These are phyloP conservation scores for Ceratobasidium sp. DNA, from an alignment of 1,284 basidiomycete genomes.

Conservation along the genomic window DNA sequence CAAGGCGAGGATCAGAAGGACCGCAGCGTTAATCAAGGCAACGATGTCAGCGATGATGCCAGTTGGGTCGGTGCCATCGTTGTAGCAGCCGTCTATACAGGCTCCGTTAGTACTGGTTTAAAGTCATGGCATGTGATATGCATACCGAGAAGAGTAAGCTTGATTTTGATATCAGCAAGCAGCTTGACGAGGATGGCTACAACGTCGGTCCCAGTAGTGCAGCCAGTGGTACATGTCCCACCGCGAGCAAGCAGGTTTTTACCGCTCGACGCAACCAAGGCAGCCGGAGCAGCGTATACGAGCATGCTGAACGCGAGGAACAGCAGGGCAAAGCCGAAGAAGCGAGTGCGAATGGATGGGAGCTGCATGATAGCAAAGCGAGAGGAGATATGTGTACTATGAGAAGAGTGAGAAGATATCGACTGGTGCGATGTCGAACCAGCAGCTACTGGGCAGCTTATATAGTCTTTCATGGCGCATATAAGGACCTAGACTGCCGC, in stretches of 20 bases:
- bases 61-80: slow-evolving; percentile 23
- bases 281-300: slow-evolving; percentile 33
- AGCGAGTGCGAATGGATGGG: slow-evolving; percentile 33
- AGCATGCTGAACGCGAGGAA: slow-evolving; percentile 22
- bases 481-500: too few species aligned
- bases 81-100: slow-evolving; percentile 28
- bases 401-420: background rate
- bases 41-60: slow-evolving; percentile 37
- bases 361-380: slow-evolving; percentile 24
- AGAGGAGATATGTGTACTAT: background rate
- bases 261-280: background rate
- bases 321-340: slow-evolving; percentile 27
- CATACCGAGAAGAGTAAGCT: slow-evolving; percentile 30
- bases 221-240: slow-evolving; percentile 30
- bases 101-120: too few species aligned
- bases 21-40: slow-evolving; percentile 35
- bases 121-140: background rate
- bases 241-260: slow-evolving; percentile 24
- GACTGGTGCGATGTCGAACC: slow-evolving; percentile 21
- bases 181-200: slow-evolving; percentile 26
- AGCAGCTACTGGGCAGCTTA: slow-evolving; percentile 5
- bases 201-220: background rate
- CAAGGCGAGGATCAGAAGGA: slow-evolving; percentile 4
- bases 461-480: slow-evolving; percentile 16
- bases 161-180: slow-evolving; percentile 22